These are phyloP conservation scores for Pseudocercospora ulei DNA, from an alignment of 2,329 filamentous ascomycete species.

Conservation along the genomic window DNA sequence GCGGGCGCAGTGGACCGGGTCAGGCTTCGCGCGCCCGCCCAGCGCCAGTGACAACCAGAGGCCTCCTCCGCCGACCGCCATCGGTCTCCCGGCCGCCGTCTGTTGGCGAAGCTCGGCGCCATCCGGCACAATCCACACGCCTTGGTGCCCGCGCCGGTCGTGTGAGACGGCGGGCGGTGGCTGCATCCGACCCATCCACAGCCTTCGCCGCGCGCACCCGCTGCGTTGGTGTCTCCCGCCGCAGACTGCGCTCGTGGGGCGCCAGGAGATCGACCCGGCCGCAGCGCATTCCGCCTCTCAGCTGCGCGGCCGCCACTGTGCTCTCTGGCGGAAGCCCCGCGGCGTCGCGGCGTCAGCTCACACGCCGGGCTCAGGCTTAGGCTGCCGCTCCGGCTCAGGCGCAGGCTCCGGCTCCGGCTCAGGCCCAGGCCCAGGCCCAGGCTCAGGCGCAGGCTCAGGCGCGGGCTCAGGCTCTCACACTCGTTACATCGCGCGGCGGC, in stretches of 20 bases:
- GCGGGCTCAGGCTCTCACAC: conserved; percentile 5
- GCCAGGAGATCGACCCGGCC: neutral
- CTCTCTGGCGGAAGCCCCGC: conserved; percentile 1
- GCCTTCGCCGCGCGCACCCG: too few species aligned
- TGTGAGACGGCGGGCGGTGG: too few species aligned
- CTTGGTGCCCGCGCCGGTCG: too few species aligned
- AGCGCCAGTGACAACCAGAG: too few species aligned
- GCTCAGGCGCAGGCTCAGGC: conserved; percentile 5
- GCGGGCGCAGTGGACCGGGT: too few species aligned
- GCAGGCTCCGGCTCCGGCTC: too few species aligned
- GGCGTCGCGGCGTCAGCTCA: conserved; percentile 3
- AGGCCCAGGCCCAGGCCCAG: neutral
- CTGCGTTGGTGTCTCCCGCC: neutral
- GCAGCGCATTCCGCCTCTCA: conserved; percentile 5
- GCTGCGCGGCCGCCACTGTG: neutral
- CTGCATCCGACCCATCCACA: too few species aligned
- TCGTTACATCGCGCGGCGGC: conserved; percentile 10
- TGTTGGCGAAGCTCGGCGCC: too few species aligned
- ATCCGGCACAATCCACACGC: too few species aligned
- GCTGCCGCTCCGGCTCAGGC: conserved; percentile 3
- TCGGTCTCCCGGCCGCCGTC: too few species aligned
- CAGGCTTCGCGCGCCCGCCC: too few species aligned
- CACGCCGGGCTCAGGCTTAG: neutral
- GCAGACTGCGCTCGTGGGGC: neutral
- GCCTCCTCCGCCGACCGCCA: too few species aligned